Evolutionary conservation across 2,329 filamentous ascomycete genomes (phyloP).

Genomic region (Neocucurbitaria cava): DNA sequence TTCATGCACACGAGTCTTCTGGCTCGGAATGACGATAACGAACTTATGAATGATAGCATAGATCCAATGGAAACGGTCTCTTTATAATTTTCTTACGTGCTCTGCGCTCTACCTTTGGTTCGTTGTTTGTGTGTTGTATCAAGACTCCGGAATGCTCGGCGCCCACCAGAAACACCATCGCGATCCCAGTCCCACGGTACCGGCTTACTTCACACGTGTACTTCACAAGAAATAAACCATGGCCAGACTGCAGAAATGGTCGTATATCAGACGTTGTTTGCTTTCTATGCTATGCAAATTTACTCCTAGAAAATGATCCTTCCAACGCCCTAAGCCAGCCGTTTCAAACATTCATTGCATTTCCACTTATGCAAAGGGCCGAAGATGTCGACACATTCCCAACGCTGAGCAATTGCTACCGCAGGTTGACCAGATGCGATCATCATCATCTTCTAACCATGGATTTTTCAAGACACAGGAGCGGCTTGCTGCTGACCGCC

Average conservation of each 20-base stretch:
- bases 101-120: neutral
- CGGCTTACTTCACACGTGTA: neutral
- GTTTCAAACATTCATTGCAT: constrained; percentile 1
- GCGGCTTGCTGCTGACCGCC: constrained; percentile 25
- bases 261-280: constrained; percentile 8
- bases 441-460: neutral
- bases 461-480: constrained; percentile 16
- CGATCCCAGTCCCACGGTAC: neutral
- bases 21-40: neutral
- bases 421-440: neutral
- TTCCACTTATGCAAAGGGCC: constrained; percentile 16
- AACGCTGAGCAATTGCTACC: constrained; percentile 7
- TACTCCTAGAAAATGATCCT: constrained; percentile 14
- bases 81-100: neutral
- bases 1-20: neutral
- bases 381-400: constrained; percentile 9
- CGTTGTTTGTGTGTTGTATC: neutral
- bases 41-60: neutral
- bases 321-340: constrained; percentile 15
- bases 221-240: neutral
- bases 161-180: neutral
- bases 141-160: neutral
- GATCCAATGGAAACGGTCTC: neutral
- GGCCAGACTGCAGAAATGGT: neutral
- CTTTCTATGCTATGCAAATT: constrained; percentile 3